phyloP scores from a whole-genome alignment of 331 rosid species.

The Malus hybrid region DNA sequence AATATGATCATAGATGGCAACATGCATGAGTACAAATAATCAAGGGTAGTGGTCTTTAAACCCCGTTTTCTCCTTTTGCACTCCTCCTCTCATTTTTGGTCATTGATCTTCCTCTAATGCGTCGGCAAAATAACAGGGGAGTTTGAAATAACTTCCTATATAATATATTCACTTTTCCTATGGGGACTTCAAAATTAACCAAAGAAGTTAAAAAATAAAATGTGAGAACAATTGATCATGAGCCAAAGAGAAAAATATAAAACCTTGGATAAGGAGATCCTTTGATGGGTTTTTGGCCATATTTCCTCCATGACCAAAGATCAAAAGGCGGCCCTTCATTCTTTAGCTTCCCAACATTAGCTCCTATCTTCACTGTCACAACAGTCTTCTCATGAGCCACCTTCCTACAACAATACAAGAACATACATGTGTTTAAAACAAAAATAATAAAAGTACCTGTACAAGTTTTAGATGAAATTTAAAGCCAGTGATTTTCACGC shows the following conservation, averaged over 20 bases:
- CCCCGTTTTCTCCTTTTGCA: neutral
- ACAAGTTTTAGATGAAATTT: neutral
- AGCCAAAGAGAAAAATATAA: neutral
- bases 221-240: neutral
- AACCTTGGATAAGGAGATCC: conserved; percentile 98
- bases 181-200: neutral
- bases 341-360: conserved; percentile 65
- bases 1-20: neutral
- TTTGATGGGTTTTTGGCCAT: conserved; percentile 93
- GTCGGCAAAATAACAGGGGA: neutral
- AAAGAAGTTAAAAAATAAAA: neutral
- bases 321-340: conserved; percentile 89
- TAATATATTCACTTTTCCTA: neutral
- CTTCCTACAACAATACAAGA: conserved; percentile 43
- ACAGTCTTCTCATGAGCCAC: conserved; percentile 61
- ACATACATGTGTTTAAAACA: neutral
- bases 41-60: neutral
- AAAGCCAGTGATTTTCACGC: neutral
- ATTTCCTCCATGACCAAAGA: conserved; percentile 97
- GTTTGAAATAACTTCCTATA: too few relatives aligned
- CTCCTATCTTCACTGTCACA: conserved; percentile 62
- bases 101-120: neutral
- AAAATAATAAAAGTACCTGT: neutral
- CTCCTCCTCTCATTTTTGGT: neutral
- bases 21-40: neutral